Evolutionary conservation across 192 early-diverging fungal species (phyloP).

Genomic region (Backusella westeae): DNA sequence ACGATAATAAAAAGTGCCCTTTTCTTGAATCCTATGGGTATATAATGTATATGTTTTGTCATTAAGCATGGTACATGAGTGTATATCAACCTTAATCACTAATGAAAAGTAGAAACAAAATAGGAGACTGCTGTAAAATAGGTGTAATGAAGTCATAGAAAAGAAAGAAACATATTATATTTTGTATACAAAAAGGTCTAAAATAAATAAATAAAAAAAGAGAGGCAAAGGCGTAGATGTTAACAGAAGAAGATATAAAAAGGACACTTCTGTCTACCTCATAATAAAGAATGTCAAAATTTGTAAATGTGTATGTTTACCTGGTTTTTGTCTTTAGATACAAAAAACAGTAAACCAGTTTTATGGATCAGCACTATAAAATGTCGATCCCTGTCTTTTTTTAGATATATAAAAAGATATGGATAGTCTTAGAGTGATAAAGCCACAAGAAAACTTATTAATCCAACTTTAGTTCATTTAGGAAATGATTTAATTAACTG

Average conservation of each 20-base stretch:
- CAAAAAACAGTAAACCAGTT: background rate
- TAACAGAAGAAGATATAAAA: background rate
- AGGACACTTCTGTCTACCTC: background rate
- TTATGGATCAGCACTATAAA: background rate
- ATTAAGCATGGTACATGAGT: background rate
- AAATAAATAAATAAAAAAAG: background rate
- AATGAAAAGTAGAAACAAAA: background rate
- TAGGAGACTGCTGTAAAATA: background rate
- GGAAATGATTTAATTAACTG: background rate
- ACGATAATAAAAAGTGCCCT: background rate
- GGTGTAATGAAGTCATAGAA: slow-evolving; percentile 1
- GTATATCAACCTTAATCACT: background rate
- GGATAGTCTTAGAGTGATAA: too few relatives aligned
- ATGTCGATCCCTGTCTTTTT: background rate
- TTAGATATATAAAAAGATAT: background rate
- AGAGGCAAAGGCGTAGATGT: background rate
- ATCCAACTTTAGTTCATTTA: background rate
- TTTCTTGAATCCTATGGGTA: background rate
- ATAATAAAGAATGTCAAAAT: background rate
- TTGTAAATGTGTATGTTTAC: background rate
- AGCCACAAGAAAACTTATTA: too few relatives aligned
- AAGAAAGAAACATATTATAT: background rate
- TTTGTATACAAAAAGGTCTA: background rate
- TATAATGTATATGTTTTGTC: background rate
- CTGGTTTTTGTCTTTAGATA: background rate